phyloP scores from a whole-genome alignment of 2,329 filamentous ascomycete species.

The Aspergillus pseudonomiae region DNA sequence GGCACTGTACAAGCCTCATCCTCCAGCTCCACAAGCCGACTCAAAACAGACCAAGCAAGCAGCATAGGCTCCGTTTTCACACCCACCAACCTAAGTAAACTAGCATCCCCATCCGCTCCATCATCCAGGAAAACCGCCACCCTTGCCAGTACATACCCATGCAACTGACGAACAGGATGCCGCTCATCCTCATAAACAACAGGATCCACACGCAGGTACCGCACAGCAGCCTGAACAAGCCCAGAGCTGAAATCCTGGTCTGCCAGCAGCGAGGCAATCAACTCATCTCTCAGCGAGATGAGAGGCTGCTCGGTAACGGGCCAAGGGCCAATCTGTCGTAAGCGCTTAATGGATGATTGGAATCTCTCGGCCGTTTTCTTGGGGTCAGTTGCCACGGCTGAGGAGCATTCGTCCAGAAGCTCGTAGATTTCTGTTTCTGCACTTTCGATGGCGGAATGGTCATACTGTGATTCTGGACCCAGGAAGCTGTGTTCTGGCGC shows the following conservation, averaged over 20 bases:
- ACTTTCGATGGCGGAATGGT: conserved; percentile 18
- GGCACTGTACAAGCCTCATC: conserved; percentile 33
- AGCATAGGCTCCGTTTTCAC: conserved; percentile 34
- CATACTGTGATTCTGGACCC: conserved; percentile 6
- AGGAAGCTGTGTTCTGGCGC: conserved; percentile 22
- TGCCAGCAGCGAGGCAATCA: conserved; percentile 54
- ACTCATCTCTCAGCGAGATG: conserved; percentile 55
- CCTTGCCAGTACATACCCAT: conserved; percentile 39
- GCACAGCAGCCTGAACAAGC: conserved; percentile 55
- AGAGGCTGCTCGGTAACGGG: conserved; percentile 58
- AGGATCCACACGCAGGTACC: conserved; percentile 56
- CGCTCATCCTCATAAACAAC: conserved; percentile 50
- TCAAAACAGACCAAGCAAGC: conserved; percentile 39
- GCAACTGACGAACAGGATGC: conserved; percentile 60
- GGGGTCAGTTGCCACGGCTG: conserved; percentile 20
- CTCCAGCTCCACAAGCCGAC: conserved; percentile 29
- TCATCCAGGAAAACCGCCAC: conserved; percentile 33
- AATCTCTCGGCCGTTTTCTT: conserved; percentile 39
- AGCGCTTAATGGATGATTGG: conserved; percentile 42
- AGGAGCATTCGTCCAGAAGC: conserved; percentile 26
- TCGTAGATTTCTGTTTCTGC: conserved; percentile 27
- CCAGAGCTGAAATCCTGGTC: conserved; percentile 49
- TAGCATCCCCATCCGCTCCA: conserved; percentile 21
- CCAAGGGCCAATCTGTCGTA: conserved; percentile 46
- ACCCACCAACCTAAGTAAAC: conserved; percentile 20